A percentile compares a stretch with the other conserved stretches of the same genome.
Conservation (phyloP, 2,329 filamentous ascomycete species). For the Pyrenophora graminea region DNA sequence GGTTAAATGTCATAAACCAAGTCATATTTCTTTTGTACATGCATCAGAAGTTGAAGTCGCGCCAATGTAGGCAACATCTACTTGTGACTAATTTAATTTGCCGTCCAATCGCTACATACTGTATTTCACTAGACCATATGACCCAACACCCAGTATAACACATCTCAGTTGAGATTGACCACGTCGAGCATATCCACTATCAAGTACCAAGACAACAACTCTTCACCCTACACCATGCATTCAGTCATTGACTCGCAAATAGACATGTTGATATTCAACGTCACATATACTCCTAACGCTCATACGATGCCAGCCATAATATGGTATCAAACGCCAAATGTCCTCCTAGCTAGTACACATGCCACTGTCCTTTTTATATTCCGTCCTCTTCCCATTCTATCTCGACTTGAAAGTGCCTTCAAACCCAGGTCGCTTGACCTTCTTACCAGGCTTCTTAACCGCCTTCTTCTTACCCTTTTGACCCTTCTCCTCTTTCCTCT, state of each 20-base stretch:
- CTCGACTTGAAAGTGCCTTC: constrained; percentile 68
- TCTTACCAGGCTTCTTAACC: constrained; percentile 56
- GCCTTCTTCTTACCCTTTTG: constrained; percentile 65
- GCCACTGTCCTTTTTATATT: constrained; percentile 7
- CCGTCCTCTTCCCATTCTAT: constrained; percentile 13
- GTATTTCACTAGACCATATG: background rate
- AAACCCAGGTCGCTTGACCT: constrained; percentile 62
- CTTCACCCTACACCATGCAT: no score
- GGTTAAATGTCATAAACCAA: constrained; percentile 21
- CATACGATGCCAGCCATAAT: constrained; percentile 30
- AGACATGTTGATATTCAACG: constrained; percentile 30
- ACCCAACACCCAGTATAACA: no score
- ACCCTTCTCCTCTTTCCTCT: constrained; percentile 77
- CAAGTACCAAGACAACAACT: background rate
- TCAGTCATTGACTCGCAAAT: background rate
- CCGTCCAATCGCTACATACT: background rate
- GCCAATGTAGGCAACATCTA: no score
- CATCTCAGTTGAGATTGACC: no score
- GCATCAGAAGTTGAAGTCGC: constrained; percentile 1
- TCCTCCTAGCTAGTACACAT: constrained; percentile 22
- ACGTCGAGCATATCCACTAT: no score
- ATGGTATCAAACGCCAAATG: constrained; percentile 41
- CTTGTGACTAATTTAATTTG: background rate
- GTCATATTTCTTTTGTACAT: constrained; percentile 32
- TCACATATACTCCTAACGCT: constrained; percentile 30